Evolutionary conservation across 352 stramenopile genomes (phyloP), one percentile per base, ranked within the genome.

Genomic region (Globisporangium echinulatum): DNA sequence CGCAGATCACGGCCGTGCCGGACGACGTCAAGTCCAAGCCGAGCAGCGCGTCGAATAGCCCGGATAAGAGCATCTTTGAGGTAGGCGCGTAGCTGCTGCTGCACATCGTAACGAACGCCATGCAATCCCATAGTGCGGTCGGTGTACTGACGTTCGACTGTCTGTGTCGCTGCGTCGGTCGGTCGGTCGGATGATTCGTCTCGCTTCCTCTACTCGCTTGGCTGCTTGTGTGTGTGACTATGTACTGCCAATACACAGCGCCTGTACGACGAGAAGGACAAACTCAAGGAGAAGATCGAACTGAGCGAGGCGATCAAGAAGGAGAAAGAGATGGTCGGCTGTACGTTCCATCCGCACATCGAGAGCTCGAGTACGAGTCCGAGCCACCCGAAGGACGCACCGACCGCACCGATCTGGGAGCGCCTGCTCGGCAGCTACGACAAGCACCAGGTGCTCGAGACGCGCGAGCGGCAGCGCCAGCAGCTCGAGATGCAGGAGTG

Each of bases 301-400:
- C 47, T 88, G 43, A 73, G 80, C 33, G 79, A 90, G 53, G 79
- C 88, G 55, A 57, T 90, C 49, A 75, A 74, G 52, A 59, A 77
- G 40, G 80, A 91, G 40, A 85, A 90, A 44, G 82, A 94, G 58
- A 77, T 94, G 74, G 74, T 78, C 15, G 82, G 82, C 50, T 94
- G 84, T 59, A 94, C 82, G 8, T 94, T 94, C 66, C 75, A 68
- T 33, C 84, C 84, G 36, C 75, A 84, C 19, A 87, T 94, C 39
- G 70, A 88, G 47, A 33, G 25, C 25, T 33, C 25, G 25, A 33
- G 25, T 33, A 64, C 68, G 1, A 61, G 76, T 15, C 57, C 52
- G 6, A 66, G 39, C 5, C 63, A 59, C 6, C 67, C 54, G 39
- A 81, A 75, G 57, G 65, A 69, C 9, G 66, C 77, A 39, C 59